Conservation (phyloP, 306 rosid genomes). For the Pterocarpus macrocarpus region DNA sequence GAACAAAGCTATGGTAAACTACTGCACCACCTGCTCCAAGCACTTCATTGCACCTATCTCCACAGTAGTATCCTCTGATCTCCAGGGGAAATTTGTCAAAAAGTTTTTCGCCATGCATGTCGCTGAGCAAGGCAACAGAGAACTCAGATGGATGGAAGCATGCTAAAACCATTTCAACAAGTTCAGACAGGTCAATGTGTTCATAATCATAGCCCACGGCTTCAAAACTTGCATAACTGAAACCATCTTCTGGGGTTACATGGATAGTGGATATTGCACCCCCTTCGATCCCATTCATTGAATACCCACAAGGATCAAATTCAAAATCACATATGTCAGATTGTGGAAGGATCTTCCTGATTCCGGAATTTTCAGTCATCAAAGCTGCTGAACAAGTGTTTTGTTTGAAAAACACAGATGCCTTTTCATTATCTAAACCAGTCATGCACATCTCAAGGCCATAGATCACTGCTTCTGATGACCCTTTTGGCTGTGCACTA, state of each 20-base stretch:
- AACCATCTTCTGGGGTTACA: constrained; percentile 96
- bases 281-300: constrained; percentile 91
- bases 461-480: constrained; percentile 56
- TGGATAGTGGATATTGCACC: constrained; percentile 89
- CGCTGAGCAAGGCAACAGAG: constrained; percentile 80
- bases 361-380: constrained; percentile 83
- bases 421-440: constrained; percentile 72
- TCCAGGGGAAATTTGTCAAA: constrained; percentile 55
- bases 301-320: constrained; percentile 96
- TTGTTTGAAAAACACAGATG: constrained; percentile 78
- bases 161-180: constrained; percentile 74
- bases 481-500: constrained; percentile 49
- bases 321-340: constrained; percentile 90
- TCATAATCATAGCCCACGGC: constrained; percentile 76
- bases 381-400: constrained; percentile 59
- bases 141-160: constrained; percentile 87
- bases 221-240: constrained; percentile 96
- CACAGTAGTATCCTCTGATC: constrained; percentile 63
- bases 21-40: constrained; percentile 73
- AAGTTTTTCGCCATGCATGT: constrained; percentile 44
- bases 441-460: constrained; percentile 97
- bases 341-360: constrained; percentile 77
- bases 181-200: constrained; percentile 52
- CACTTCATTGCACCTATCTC: constrained; percentile 58
- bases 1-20: constrained; percentile 59